Percentiles rank a stretch among this genome's conserved stretches.
phyloP scores from a whole-genome alignment of 306 rosid species.

The Quercus aquifolioides region DNA sequence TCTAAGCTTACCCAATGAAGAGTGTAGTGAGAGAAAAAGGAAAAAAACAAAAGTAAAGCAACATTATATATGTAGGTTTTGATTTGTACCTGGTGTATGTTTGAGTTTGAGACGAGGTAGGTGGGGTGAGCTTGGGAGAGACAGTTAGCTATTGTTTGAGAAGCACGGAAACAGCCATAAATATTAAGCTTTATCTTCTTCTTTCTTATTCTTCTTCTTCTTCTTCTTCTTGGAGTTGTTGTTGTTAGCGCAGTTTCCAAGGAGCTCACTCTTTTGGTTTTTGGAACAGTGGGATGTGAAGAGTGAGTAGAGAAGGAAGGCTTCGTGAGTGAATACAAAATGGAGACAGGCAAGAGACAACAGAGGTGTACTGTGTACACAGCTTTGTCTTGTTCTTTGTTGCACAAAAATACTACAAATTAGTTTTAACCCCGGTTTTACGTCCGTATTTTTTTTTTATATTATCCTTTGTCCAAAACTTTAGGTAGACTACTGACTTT shows the following conservation, averaged over 20 bases:
- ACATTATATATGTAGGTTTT: neutral
- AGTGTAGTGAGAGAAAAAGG: neutral
- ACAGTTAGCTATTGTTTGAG: neutral
- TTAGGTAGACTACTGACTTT: no score
- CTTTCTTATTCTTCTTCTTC: no score
- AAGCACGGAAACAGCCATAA: neutral
- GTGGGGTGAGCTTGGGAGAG: neutral
- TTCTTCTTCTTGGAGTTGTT: neutral
- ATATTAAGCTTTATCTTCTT: neutral
- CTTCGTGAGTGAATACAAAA: neutral
- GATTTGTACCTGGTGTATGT: neutral
- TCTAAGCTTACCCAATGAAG: neutral
- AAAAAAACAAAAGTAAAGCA: neutral
- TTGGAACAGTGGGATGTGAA: neutral
- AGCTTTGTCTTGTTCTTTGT: conserved; percentile 25
- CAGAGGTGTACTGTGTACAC: neutral
- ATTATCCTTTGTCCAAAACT: neutral
- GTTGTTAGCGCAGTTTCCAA: conserved; percentile 19
- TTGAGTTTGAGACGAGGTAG: neutral
- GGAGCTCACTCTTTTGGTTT: neutral
- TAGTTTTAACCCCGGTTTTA: conserved; percentile 20
- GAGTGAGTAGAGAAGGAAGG: neutral
- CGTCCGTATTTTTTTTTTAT: conserved; percentile 21
- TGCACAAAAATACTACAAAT: neutral
- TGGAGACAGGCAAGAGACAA: neutral